Conservation (phyloP, 1,284 basidiomycete species). For the Malassezia sympodialis region DNA sequence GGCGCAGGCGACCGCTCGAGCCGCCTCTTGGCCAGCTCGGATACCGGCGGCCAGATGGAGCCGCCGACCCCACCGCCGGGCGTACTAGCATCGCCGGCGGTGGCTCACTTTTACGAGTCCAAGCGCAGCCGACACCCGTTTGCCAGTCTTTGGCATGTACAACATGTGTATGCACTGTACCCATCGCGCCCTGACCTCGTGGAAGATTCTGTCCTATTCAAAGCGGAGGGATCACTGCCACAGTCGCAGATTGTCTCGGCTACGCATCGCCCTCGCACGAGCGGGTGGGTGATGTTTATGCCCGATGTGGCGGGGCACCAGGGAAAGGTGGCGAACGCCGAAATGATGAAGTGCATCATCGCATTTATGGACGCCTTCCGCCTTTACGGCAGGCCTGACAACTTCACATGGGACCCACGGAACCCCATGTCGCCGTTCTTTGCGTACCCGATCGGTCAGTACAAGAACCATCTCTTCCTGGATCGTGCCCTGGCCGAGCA, state of each 20-base stretch:
- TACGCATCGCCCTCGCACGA: constrained; percentile 53
- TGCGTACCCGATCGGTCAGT: constrained; percentile 49
- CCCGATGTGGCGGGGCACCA: constrained; percentile 38
- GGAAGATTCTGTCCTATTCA: constrained; percentile 44
- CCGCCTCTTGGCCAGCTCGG: constrained; percentile 26
- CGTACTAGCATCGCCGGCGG: constrained; percentile 32
- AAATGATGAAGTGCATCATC: constrained; percentile 90
- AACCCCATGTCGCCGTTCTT: constrained; percentile 51
- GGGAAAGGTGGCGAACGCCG: constrained; percentile 51
- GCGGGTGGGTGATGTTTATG: constrained; percentile 49
- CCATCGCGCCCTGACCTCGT: constrained; percentile 45
- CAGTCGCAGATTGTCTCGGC: constrained; percentile 50
- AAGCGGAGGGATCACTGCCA: constrained; percentile 42
- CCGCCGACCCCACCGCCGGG: constrained; percentile 35
- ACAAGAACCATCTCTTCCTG: constrained; percentile 63
- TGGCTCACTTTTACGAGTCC: constrained; percentile 42
- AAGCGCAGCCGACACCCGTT: constrained; percentile 45
- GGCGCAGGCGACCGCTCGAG: constrained; percentile 26
- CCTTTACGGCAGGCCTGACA: constrained; percentile 39
- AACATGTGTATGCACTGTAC: constrained; percentile 43
- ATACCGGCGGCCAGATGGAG: background rate
- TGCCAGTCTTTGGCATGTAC: constrained; percentile 37
- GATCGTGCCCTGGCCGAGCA: constrained; percentile 71
- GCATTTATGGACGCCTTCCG: constrained; percentile 48
- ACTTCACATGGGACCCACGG: constrained; percentile 41